Evolutionary conservation across 139 green algal species (phyloP), one percentile per base, ranked within the genome.

Genomic region (Micractinium conductrix): DNA sequence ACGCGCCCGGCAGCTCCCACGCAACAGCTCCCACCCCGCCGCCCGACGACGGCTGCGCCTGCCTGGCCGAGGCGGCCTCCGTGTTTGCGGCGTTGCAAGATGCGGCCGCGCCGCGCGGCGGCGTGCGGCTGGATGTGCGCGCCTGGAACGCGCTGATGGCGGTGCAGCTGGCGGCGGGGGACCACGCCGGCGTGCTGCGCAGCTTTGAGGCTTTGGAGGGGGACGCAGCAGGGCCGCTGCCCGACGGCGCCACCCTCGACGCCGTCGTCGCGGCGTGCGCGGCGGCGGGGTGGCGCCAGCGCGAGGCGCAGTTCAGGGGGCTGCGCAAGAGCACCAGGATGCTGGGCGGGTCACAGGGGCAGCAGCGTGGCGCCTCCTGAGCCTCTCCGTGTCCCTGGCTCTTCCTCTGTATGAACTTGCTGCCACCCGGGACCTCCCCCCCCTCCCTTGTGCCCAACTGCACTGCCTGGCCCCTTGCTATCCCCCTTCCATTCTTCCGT

Each of bases 291-390:
- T 82, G 76, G 76, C 14, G 3, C 19, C 33, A 82, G 37, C 38
- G 9, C 28, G 76, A 71, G 58, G 38, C 26, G 53, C 76, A 82
- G 76, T 82, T 60, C 58, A 10, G 58, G 7, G 58, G 28, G 38
- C 76, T 82, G 40, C 58, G 58, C 26, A 9, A 73, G 76, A 67
- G 76, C 76, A 82, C 58, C 76, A 55, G 40, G 21, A 55, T 82
- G 76, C 76, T 82, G 53, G 76, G 76, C 58, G 28, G 50, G 74
- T 50, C n/a, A n/a, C n/a, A n/a, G n/a, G n/a, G n/a, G n/a, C n/a
- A n/a, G n/a, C n/a, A n/a, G n/a, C n/a, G n/a, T n/a, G n/a, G n/a
- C n/a, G n/a, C n/a, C n/a, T n/a, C n/a, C n/a, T 78, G 71, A 26
- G 19, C 9, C 3, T 42, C 43, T 24, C 45, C 28, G 71, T 42